Evolutionary conservation across 2,329 filamentous ascomycete species (phyloP), one percentile per base, ranked within the genome.

Genomic region (Chlorencoelia australis): DNA sequence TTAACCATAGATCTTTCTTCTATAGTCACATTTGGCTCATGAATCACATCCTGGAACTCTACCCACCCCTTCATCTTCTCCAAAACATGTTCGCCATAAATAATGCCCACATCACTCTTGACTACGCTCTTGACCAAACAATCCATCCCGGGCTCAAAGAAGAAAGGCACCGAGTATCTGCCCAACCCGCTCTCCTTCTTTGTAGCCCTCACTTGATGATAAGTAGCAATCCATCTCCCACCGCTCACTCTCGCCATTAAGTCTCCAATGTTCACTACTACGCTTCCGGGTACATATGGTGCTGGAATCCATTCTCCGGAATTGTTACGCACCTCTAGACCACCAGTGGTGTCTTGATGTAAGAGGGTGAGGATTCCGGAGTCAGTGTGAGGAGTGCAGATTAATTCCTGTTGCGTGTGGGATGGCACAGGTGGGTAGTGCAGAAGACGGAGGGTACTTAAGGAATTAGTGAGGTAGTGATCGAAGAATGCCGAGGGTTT

Each of bases 231-330:
- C 46, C 65, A 66, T 25, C 51, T 49, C 4, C 57, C 59, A 50
- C 67, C 61, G 29, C 45, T 44, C 13, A 49, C 43, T 26, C 40
- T 45, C 1, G 47, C 43, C 38, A 49, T 43, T n/a, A 67, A 49
- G 43, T 66, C 63, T 4, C 64, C 65, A 6, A 68, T 62, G 32
- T 70, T 71, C 30, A 67, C 60, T 4, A 69, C 63, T n/a, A 69
- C 58, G 1, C 63, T 65, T 10, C 63, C 62, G 4, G 61, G 59
- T 26, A 63, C 59, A 36, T 63, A 64, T 1, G 57, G 59, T 0
- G 67, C 66, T 13, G 64, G 62, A 27, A 66, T 62, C 66, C 67
- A 70, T 37, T 64, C 45, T 16, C 65, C 60, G 18, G 61, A 52
- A 60, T 64, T 56, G 39, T 67, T 62, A 27, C 59, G 56, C 2